phyloP scores from a whole-genome alignment of 345 rosid species.

The Eutrema yunnanense region DNA sequence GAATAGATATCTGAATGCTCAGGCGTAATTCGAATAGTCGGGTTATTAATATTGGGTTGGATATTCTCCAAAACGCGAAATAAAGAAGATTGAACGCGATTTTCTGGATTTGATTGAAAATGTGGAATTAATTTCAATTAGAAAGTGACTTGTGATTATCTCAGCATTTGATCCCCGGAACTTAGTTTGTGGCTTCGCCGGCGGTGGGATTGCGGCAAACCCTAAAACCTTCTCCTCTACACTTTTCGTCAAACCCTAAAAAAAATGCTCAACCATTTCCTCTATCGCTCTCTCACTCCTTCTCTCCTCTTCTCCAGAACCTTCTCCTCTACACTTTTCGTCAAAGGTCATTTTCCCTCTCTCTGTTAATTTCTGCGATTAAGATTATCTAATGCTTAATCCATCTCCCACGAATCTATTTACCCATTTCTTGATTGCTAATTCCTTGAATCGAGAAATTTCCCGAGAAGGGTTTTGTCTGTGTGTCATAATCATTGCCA shows the following conservation, averaged over 20 bases:
- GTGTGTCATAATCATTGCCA: neutral
- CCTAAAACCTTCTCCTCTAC: too few species aligned
- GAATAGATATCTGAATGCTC: too few species aligned
- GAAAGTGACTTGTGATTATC: too few species aligned
- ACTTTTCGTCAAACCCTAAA: too few species aligned
- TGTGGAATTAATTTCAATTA: too few species aligned
- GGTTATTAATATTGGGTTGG: too few species aligned
- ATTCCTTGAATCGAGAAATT: neutral
- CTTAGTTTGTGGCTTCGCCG: neutral
- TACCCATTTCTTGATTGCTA: neutral
- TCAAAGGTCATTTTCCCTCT: conserved; percentile 21
- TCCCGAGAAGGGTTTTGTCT: neutral
- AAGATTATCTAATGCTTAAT: neutral
- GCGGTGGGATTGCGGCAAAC: neutral
- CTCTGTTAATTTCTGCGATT: neutral
- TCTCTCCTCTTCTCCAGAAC: conserved; percentile 18
- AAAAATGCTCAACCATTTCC: neutral
- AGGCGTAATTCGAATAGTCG: too few species aligned
- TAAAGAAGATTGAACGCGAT: too few species aligned
- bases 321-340: conserved; percentile 27
- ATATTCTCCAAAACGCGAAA: too few species aligned
- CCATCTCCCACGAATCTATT: neutral
- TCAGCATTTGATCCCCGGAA: too few species aligned
- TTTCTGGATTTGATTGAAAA: too few species aligned
- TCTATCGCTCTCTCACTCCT: conserved; percentile 11